Evolutionary conservation across 352 stramenopile genomes (phyloP), one percentile per base, ranked within the genome.

Genomic region (Phytophthora parvispora): DNA sequence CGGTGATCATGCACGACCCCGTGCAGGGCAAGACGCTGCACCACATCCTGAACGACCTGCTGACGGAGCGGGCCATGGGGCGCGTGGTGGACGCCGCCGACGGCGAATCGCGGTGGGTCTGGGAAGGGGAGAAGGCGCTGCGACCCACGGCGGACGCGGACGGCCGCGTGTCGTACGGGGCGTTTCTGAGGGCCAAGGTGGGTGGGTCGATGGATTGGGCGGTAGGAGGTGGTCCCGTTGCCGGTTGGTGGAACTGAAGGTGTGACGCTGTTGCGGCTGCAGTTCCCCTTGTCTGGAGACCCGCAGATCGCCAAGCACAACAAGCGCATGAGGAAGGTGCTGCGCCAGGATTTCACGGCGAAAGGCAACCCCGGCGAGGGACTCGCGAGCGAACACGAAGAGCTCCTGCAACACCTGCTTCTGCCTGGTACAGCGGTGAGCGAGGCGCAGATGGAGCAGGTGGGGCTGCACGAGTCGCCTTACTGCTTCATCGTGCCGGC

Each of bases 1-100:
- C 87, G 2, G 54, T 93, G 45, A 95, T 95, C 55, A 93, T 95
- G 87, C 84, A 93, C 63, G 87, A 95, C 63, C 87, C 85, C 0
- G 77, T 92, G 60, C 87, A 95, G 64, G 84, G 83, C 64, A 95
- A 95, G 71, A 81, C 80, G 7, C 76, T 95, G n/a, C 57, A 60
- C 2, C 61, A 91, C 60, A 89, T 95, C 53, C 62, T 95, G 5
- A 95, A 95, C 60, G 87, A 95, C 50, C 60, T 95, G 43, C 74
- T 95, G 45, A 86, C 82, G 3, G 87, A 95, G 72, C 66, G 68
- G 18, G 80, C 82, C 22, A 74, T 77, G 6, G 87, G 87, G 4
- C 22, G 25, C 27, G 67, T 87, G 15, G 27, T 62, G 18, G 5
- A 64, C 8, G 60, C 9, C 7, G 24, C 25, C 6, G 69, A 78